These are phyloP conservation scores for Zoysia matrella DNA, from an alignment of 202 grass and related monocot genomes.

Conservation along the genomic window DNA sequence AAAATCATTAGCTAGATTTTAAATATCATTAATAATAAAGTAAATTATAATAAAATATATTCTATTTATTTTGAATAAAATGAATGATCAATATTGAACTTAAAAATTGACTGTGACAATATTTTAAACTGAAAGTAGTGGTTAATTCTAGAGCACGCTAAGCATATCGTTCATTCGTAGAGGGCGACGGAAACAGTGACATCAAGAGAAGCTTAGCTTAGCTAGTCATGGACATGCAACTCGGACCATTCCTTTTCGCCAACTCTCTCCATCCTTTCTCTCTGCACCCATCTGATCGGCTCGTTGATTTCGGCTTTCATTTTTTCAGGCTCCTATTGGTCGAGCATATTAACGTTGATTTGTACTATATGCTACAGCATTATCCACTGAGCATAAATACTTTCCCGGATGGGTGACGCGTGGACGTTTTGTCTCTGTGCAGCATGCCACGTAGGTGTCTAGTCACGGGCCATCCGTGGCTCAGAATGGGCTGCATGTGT, in stretches of 20 bases:
- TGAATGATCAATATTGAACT: no score
- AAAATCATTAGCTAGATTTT: no score
- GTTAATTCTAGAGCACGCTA: background rate
- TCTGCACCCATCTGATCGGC: constrained; percentile 4
- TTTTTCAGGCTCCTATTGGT: background rate
- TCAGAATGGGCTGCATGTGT: background rate
- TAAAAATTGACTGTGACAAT: no score
- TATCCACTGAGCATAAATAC: background rate
- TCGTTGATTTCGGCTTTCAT: constrained; percentile 33
- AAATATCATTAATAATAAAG: no score
- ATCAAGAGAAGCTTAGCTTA: background rate
- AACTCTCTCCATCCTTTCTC: background rate
- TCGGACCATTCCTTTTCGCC: background rate
- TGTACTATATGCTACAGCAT: background rate
- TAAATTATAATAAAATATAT: no score
- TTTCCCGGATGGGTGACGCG: constrained; percentile 8
- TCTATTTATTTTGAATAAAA: no score
- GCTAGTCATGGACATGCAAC: background rate
- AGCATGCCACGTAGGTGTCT: background rate
- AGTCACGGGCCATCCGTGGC: background rate
- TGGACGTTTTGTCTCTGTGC: background rate
- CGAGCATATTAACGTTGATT: background rate
- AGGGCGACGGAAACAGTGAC: background rate
- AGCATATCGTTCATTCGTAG: background rate
- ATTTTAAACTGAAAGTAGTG: no score